Evolutionary conservation across 805 yeast genomes (phyloP).

Genomic region (Lachancea nothofagi): DNA sequence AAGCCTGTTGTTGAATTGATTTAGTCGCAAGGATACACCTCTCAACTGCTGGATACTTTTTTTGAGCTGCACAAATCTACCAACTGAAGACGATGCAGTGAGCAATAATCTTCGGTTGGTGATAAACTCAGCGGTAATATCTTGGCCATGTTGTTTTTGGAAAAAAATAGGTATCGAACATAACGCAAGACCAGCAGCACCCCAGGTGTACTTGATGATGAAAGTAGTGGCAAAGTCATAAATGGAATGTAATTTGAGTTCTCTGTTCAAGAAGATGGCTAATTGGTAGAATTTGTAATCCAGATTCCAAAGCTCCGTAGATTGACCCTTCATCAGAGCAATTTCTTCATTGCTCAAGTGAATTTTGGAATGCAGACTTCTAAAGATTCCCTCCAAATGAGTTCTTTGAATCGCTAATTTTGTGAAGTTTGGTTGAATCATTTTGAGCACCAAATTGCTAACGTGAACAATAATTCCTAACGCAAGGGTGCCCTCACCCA

Average conservation of each 20-base stretch:
- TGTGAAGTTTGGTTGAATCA: constrained; percentile 88
- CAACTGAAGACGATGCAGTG: constrained; percentile 83
- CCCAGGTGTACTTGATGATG: constrained; percentile 89
- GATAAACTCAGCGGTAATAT: constrained; percentile 74
- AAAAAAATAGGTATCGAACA: constrained; percentile 87
- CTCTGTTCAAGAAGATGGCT: constrained; percentile 70
- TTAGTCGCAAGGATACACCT: constrained; percentile 74
- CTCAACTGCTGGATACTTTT: constrained; percentile 75
- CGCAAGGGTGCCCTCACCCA: constrained; percentile 69
- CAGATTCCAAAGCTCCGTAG: constrained; percentile 66
- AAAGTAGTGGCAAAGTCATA: constrained; percentile 85
- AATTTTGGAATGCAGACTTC: constrained; percentile 75
- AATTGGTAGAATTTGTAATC: constrained; percentile 79
- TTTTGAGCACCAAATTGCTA: constrained; percentile 65
- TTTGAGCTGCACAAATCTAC: constrained; percentile 78
- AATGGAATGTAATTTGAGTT: constrained; percentile 66
- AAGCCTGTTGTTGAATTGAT: constrained; percentile 62
- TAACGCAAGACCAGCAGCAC: constrained; percentile 84
- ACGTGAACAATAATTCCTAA: constrained; percentile 76
- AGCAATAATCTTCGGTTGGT: constrained; percentile 80
- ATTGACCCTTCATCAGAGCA: constrained; percentile 77
- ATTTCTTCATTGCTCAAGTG: constrained; percentile 80
- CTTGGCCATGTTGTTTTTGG: constrained; percentile 33
- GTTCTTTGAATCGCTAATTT: constrained; percentile 71
- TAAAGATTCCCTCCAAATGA: constrained; percentile 75